A percentile compares a stretch with the other conserved stretches of the same genome.
Evolutionary conservation across 2,329 filamentous ascomycete species (phyloP).

Genomic region (Chaetomiaceae sp.): DNA sequence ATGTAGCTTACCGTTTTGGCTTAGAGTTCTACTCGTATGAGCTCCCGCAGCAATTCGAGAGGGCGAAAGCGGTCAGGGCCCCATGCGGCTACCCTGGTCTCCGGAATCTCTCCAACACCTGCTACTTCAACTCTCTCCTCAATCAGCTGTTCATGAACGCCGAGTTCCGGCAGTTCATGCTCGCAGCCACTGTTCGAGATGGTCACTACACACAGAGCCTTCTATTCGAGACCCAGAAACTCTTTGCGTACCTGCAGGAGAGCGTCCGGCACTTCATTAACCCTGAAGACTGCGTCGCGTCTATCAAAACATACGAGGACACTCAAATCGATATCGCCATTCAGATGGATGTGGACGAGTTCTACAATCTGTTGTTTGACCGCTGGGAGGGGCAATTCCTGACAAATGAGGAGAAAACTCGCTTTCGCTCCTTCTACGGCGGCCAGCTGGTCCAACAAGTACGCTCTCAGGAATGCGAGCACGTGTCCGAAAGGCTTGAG

Average conservation of each 20-base stretch:
- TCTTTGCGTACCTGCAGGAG: slow-evolving; percentile 84
- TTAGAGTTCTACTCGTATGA: slow-evolving; percentile 53
- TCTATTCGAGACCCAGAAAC: slow-evolving; percentile 67
- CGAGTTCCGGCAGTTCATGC: slow-evolving; percentile 77
- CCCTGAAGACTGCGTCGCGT: slow-evolving; percentile 63
- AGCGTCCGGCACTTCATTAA: slow-evolving; percentile 68
- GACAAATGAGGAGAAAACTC: slow-evolving; percentile 59
- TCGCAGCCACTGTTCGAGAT: slow-evolving; percentile 55
- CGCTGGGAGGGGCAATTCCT: slow-evolving; percentile 79
- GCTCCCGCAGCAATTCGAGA: slow-evolving; percentile 56
- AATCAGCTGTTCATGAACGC: slow-evolving; percentile 96
- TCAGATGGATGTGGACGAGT: slow-evolving; percentile 98
- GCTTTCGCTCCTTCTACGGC: slow-evolving; percentile 78
- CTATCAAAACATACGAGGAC: slow-evolving; percentile 78
- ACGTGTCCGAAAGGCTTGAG: slow-evolving; percentile 86
- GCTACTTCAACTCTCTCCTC: slow-evolving; percentile 91
- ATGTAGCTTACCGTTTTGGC: slow-evolving; percentile 20
- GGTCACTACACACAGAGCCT: slow-evolving; percentile 55
- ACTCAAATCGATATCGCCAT: slow-evolving; percentile 75
- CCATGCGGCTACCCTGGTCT: slow-evolving; percentile 80
- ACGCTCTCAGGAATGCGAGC: slow-evolving; percentile 87
- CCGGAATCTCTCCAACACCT: slow-evolving; percentile 90
- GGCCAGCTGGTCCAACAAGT: slow-evolving; percentile 91
- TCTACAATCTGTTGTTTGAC: slow-evolving; percentile 90
- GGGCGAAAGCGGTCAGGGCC: slow-evolving; percentile 62